Conservation (phyloP, 257 asterid genomes). For the Echites panduratus region DNA sequence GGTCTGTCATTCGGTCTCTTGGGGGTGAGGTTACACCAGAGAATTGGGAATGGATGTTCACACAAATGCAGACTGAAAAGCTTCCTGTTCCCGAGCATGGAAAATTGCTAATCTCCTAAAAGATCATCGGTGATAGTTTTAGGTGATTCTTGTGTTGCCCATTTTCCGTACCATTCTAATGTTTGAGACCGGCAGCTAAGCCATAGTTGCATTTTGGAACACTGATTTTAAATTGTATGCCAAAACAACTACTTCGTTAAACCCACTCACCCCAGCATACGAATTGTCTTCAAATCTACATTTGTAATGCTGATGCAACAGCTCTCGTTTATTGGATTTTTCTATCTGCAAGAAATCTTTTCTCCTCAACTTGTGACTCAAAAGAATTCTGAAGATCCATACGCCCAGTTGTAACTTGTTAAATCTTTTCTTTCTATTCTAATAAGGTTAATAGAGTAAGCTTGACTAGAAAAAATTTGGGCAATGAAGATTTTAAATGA, state of each 20-base stretch:
- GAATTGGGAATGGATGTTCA: conserved; percentile 97
- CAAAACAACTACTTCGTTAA: neutral
- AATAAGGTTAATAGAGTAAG: no score
- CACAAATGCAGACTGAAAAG: conserved; percentile 63
- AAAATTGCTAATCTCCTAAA: conserved; percentile 1
- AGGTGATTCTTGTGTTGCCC: conserved; percentile 9
- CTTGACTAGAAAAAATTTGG: no score
- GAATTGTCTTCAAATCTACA: neutral
- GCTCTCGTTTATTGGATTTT: neutral
- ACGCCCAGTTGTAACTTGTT: no score
- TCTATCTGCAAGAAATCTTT: neutral
- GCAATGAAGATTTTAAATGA: no score
- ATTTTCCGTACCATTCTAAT: neutral
- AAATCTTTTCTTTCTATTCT: no score
- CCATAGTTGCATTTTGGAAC: conserved; percentile 3
- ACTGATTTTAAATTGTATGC: neutral
- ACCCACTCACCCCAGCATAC: no score
- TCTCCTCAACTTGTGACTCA: neutral
- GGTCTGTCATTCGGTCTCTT: conserved; percentile 75
- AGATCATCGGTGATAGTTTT: neutral
- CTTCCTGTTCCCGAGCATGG: conserved; percentile 39
- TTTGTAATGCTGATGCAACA: neutral
- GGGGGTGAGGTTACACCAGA: conserved; percentile 90
- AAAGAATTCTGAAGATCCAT: no score
- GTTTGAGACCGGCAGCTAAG: conserved; percentile 3